These are phyloP conservation scores for Penicillium sp. DNA, from an alignment of 2,329 filamentous ascomycete genomes.

Conservation along the genomic window DNA sequence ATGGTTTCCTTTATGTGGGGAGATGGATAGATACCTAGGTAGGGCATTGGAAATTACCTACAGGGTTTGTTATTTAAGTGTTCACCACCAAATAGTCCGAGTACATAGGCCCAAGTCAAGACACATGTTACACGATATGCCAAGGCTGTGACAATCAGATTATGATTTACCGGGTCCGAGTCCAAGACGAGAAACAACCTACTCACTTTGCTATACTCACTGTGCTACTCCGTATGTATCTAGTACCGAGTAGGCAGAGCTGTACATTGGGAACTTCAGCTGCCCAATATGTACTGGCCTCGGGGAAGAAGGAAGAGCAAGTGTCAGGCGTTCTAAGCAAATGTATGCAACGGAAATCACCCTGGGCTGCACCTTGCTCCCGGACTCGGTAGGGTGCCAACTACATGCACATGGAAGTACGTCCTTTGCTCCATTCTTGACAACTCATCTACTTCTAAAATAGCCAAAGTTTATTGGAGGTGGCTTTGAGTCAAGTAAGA, in stretches of 20 bases:
- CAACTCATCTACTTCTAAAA: not conserved
- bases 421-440: not conserved
- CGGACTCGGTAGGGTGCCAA: not conserved
- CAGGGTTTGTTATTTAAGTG: not conserved
- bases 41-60: not conserved
- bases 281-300: not conserved
- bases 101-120: not conserved
- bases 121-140: not conserved
- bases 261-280: not conserved
- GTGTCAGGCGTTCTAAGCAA: not conserved
- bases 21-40: too few species aligned
- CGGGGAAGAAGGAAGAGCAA: not conserved
- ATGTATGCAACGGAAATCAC: not conserved
- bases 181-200: not conserved
- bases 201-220: not conserved
- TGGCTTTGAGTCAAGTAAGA: not conserved
- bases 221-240: not conserved
- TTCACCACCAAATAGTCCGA: not conserved
- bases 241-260: not conserved
- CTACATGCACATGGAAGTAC: not conserved
- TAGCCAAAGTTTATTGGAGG: not conserved
- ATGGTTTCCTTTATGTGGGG: not conserved
- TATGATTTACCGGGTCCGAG: slow-evolving; percentile 1
- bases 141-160: not conserved
- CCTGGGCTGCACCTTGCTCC: not conserved